Conservation (phyloP, 2,329 filamentous ascomycete genomes). For the Fusarium oligoseptatum region DNA sequence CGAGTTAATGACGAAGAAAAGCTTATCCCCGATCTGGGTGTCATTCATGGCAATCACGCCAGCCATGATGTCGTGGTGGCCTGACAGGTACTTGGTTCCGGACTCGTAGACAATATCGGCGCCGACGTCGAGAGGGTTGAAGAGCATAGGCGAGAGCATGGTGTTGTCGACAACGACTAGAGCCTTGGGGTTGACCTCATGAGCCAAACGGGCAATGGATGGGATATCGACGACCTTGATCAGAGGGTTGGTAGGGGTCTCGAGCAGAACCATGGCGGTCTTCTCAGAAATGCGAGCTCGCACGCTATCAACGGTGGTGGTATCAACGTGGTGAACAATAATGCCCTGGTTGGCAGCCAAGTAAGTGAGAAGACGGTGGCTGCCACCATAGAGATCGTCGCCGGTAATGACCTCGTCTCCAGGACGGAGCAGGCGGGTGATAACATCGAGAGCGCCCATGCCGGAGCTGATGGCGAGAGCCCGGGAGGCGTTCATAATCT, state of each 20-base stretch:
- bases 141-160: slow-evolving; percentile 96
- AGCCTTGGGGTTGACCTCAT: slow-evolving; percentile 81
- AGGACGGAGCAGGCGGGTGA: slow-evolving; percentile 88
- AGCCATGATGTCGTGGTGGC: slow-evolving; percentile 99
- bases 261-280: slow-evolving; percentile 94
- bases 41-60: slow-evolving; percentile 96
- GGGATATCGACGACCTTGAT: slow-evolving; percentile 98
- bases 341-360: slow-evolving; percentile 91
- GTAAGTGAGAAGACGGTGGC: slow-evolving; percentile 93
- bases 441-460: slow-evolving; percentile 97
- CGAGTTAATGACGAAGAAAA: slow-evolving; percentile 97
- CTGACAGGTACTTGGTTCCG: slow-evolving; percentile 97
- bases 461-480: slow-evolving; percentile 94
- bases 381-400: slow-evolving; percentile 96
- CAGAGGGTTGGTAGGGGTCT: slow-evolving; percentile 96
- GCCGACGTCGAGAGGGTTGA: slow-evolving; percentile 93
- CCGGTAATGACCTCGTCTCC: slow-evolving; percentile 98
- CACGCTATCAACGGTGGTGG: slow-evolving; percentile 82
- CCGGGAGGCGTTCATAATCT: slow-evolving; percentile 97
- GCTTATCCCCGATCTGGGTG: slow-evolving; percentile 81
- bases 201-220: slow-evolving; percentile 80
- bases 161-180: slow-evolving; percentile 97
- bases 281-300: slow-evolving; percentile 77
- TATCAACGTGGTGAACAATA: slow-evolving; percentile 95
- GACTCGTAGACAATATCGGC: slow-evolving; percentile 98